Base-by-base conservation (phyloP, 257 asterid genomes). In the Linderniella brevidens region DNA sequence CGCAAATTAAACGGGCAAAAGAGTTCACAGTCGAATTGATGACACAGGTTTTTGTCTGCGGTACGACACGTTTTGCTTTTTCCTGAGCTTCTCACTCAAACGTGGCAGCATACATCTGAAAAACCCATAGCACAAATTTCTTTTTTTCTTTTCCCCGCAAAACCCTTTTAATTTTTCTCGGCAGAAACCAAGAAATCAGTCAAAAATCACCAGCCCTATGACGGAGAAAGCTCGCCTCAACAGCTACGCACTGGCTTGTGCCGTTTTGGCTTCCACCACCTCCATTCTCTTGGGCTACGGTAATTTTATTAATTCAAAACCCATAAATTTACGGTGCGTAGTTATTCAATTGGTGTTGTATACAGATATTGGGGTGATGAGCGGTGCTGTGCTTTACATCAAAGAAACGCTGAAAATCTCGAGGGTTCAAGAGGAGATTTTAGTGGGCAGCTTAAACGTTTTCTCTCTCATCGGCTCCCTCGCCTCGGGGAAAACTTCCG, bases 251-350 rank as follows among this genome's bases (percentile, higher is more conserved):
- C 71, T 85, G 9, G 78, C 69, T 7, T 78, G 92, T 41, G 93
- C 95, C 19, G 46, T 85, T 49, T 58, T 85, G 68, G 95, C 93
- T 17, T 85, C 95, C 53, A 73, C 93, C 43, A 85, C 73, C 58
- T 85, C 93, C 18, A 78, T 80, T 62, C 84, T 85, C 37, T 54
- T 85, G 59, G 96, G 96, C 15, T 85, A 85, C 47, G 92, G 95
- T 80, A 58, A 59, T 41, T 10, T 38, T 11, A 14, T 42, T 41
- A 15, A 5, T 25, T 39, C 17, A 32, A 8, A n/a, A 19, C 15
- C 8, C n/a, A n/a, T n/a, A n/a, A n/a, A 32, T 0, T 19, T 18
- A 4, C 32, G 11, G 4, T 16, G 19, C 0, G 11, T 17, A 5
- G 19, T 9, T 4, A 19, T 13, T 44, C 5, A 8, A 1, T 43